Percentiles rank a stretch among this genome's conserved stretches.
phyloP scores from a whole-genome alignment of 768 basidiomycete species.

The Calocybe indica region DNA sequence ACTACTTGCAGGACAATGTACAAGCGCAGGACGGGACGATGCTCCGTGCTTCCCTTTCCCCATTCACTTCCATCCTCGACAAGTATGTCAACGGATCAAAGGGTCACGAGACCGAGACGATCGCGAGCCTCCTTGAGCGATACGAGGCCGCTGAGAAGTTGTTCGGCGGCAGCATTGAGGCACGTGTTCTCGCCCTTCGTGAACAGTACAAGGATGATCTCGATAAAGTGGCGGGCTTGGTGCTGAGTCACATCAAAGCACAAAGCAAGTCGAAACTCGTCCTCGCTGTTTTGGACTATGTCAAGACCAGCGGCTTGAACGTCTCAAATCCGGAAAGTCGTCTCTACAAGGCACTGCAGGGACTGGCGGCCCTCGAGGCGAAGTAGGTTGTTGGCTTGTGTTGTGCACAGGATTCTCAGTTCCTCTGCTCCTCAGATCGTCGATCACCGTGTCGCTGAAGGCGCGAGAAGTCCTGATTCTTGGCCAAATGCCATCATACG shows the following conservation, averaged over 20 bases:
- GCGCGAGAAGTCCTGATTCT: constrained; percentile 96
- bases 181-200: constrained; percentile 81
- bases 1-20: constrained; percentile 76
- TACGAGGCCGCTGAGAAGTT: constrained; percentile 88
- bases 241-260: constrained; percentile 94
- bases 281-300: constrained; percentile 79
- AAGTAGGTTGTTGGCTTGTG: constrained; percentile 46
- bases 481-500: constrained; percentile 94
- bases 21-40: constrained; percentile 74
- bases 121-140: constrained; percentile 69
- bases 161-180: constrained; percentile 93
- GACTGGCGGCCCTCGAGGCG: constrained; percentile 82
- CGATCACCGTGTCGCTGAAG: constrained; percentile 87
- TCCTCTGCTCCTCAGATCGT: constrained; percentile 49
- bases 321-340: constrained; percentile 71
- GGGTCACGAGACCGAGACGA: constrained; percentile 74
- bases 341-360: constrained; percentile 72
- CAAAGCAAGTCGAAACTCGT: constrained; percentile 89
- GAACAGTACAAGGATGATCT: constrained; percentile 92
- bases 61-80: constrained; percentile 72
- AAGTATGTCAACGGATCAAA: constrained; percentile 80
- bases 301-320: constrained; percentile 75
- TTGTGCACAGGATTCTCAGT: background rate
- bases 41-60: constrained; percentile 66
- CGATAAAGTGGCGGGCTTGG: constrained; percentile 79